Conservation (phyloP, 1,284 basidiomycete species). For the Papiliotrema fonsecae region DNA sequence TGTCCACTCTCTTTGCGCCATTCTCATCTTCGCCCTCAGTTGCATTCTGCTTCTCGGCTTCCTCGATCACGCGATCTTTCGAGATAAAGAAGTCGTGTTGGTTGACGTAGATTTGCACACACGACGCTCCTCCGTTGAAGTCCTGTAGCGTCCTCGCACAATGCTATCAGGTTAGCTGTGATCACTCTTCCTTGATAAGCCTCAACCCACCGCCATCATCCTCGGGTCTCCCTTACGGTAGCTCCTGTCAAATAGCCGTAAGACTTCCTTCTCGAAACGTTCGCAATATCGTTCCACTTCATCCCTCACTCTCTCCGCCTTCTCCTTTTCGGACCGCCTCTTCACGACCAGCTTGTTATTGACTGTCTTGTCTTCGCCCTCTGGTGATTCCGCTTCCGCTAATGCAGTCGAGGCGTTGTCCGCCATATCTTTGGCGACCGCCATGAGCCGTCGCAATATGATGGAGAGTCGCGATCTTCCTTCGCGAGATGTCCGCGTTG, state of each 20-base stretch:
- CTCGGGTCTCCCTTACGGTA: conserved; percentile 96
- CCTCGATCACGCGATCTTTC: conserved; percentile 60
- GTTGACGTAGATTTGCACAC: conserved; percentile 98
- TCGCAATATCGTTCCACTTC: conserved; percentile 85
- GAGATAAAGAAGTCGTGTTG: conserved; percentile 98
- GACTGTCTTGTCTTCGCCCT: conserved; percentile 6
- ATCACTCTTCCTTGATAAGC: not conserved
- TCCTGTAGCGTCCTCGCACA: conserved; percentile 94
- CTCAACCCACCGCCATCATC: conserved; percentile 85
- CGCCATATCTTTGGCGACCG: conserved; percentile 73
- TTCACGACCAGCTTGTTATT: conserved; percentile 16
- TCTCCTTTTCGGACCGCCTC: conserved; percentile 39
- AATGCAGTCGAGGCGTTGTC: conserved; percentile 37
- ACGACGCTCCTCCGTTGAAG: conserved; percentile 95
- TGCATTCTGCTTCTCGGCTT: conserved; percentile 46
- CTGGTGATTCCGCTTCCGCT: conserved; percentile 60
- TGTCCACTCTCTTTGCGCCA: conserved; percentile 38
- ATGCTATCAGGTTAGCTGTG: conserved; percentile 58
- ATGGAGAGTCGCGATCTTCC: conserved; percentile 86
- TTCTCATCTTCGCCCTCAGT: conserved; percentile 55
- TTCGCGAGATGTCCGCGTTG: conserved; percentile 62
- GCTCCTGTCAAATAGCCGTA: conserved; percentile 88
- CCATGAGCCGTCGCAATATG: conserved; percentile 78
- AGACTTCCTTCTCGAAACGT: conserved; percentile 97
- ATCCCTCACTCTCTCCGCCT: conserved; percentile 56